These are phyloP conservation scores for Fusarium pininemorale DNA, from an alignment of 2,329 filamentous ascomycete species.

Conservation along the genomic window DNA sequence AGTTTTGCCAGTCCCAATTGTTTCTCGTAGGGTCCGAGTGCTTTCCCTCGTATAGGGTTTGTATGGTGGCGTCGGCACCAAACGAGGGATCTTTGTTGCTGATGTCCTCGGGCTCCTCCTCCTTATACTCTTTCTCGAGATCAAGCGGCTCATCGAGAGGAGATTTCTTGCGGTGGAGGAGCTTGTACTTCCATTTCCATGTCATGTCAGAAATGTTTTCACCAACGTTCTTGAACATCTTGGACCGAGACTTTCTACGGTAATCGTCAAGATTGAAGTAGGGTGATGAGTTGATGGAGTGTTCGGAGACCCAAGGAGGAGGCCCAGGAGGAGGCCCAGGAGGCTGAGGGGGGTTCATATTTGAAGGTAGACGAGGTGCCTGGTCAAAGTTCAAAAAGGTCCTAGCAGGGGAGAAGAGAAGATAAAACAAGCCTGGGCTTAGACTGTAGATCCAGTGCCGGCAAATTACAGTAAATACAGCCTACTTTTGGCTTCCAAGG, in stretches of 20 bases:
- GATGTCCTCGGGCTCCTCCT: slow-evolving; percentile 17
- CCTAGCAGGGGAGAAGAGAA: not conserved
- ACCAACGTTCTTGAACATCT: slow-evolving; percentile 22
- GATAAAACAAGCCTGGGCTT: not conserved
- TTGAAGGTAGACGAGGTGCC: not conserved
- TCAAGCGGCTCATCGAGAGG: slow-evolving; percentile 28
- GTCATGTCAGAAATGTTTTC: slow-evolving; percentile 41
- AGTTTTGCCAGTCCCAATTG: slow-evolving; percentile 51
- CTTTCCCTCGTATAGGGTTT: slow-evolving; percentile 53
- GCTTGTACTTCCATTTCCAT: slow-evolving; percentile 47
- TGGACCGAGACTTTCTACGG: not conserved
- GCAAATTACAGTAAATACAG: not conserved
- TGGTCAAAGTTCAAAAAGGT: not conserved
- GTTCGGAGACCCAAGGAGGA: not conserved
- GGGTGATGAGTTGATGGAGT: not conserved
- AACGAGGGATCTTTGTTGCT: slow-evolving; percentile 40
- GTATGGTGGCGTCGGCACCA: slow-evolving; percentile 46
- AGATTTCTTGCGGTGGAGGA: slow-evolving; percentile 36
- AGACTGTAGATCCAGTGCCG: not conserved
- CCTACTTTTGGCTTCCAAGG: not conserved
- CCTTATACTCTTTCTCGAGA: slow-evolving; percentile 24
- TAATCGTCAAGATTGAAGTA: not conserved
- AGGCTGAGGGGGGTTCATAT: not conserved
- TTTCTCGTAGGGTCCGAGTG: slow-evolving; percentile 19
- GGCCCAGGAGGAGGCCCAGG: not conserved